Base-by-base conservation (phyloP, 345 rosid species). In the Salix caprea region DNA sequence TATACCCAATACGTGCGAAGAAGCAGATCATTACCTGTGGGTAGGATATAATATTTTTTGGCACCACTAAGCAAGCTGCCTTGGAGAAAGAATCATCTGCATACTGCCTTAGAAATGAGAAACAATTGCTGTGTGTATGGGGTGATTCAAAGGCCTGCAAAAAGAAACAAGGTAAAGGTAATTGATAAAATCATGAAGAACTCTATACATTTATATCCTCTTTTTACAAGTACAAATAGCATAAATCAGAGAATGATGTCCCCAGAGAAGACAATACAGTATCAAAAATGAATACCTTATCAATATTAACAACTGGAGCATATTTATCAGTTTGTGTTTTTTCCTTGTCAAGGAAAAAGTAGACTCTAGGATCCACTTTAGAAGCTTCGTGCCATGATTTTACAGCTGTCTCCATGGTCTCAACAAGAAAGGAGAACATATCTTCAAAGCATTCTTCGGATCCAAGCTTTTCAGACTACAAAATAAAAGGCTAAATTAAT, bases 61-160 rank as follows among this genome's bases (percentile, higher is more conserved):
- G 84, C 68, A 86, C 80, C 70, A 96, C 93, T 77, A 96, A 72
- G 86, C 97, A 96, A 91, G 97, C 98, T 74, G 94, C 94, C 77
- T 81, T 87, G 50, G 98, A 87, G 78, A 91, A 87, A 4, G 99
- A 93, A 70, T 91, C 94, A 69, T 87, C 93, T 21, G 91, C 92
- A 80, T 93, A 93, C 78, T 93, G 96, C 87, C 99, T 89, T 61
- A 93, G 93, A 88, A 87, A 93, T 44, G 93, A 67, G 81, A 91
- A 93, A 82, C 98, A 96, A 74, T 80, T 89, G 85, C 92, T 79
- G 74, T 96, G 98, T 19, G 96, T 90, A 54, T 91, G 82, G 30
- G 98, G 99, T 26, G 99, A 90, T 83, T 96, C 97, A 86, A 96
- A 96, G 54, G 98, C 99, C 99, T 96, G 86, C 61, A 56, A 77